Conservation (phyloP, 495 filamentous ascomycete genomes). For the Cercophora sp. region DNA sequence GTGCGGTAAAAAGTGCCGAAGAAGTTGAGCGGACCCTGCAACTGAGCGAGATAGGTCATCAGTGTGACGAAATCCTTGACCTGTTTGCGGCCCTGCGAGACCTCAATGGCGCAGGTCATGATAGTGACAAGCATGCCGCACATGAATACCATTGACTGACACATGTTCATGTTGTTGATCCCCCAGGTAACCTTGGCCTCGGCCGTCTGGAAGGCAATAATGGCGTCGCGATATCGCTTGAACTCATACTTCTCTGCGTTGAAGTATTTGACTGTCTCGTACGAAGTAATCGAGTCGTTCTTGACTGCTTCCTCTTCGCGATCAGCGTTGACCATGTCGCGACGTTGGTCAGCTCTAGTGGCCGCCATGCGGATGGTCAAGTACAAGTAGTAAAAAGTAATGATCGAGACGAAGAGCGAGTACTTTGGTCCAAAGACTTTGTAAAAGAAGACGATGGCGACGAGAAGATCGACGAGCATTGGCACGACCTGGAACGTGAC, state of each 20-base stretch:
- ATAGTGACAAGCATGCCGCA: conserved; percentile 77
- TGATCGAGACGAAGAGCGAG: conserved; percentile 82
- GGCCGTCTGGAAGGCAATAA: conserved; percentile 75
- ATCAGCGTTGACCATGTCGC: conserved; percentile 90
- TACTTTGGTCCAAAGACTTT: conserved; percentile 80
- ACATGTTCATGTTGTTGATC: conserved; percentile 88
- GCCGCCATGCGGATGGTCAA: conserved; percentile 93
- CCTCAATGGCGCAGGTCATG: conserved; percentile 70
- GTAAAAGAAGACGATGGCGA: conserved; percentile 85
- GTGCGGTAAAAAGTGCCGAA: conserved; percentile 97
- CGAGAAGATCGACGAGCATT: conserved; percentile 84
- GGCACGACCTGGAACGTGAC: conserved; percentile 92
- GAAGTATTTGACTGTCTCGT: conserved; percentile 99
- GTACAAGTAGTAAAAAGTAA: conserved; percentile 96
- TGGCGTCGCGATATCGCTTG: conserved; percentile 73
- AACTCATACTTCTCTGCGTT: conserved; percentile 95
- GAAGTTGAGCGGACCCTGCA: conserved; percentile 93
- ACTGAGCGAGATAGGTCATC: conserved; percentile 86
- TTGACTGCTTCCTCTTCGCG: conserved; percentile 96
- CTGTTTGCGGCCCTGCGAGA: conserved; percentile 62
- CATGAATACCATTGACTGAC: conserved; percentile 92
- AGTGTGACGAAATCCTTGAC: conserved; percentile 80
- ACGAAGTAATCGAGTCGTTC: conserved; percentile 96
- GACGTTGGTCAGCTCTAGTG: conserved; percentile 82
- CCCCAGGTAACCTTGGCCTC: conserved; percentile 87